phyloP scores from a whole-genome alignment of 805 yeast species.

The Saccharomyces jurei region DNA sequence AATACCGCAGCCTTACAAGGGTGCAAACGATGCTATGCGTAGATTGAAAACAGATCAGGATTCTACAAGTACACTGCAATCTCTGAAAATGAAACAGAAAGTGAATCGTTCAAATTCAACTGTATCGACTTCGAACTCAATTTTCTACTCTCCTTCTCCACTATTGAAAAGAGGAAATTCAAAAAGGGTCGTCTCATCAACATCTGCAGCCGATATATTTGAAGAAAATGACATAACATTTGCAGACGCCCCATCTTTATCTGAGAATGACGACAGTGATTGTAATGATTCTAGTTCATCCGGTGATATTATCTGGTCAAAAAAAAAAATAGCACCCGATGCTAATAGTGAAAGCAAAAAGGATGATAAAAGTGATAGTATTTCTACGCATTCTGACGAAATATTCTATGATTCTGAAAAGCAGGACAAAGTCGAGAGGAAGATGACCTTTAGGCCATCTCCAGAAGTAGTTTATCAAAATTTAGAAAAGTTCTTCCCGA shows the following conservation, averaged over 20 bases:
- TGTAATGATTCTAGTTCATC: conserved; percentile 23
- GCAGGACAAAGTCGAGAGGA: conserved; percentile 12
- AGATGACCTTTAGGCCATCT: conserved; percentile 84
- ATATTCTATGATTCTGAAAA: conserved; percentile 3
- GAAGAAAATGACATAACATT: conserved; percentile 67
- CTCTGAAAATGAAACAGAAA: conserved; percentile 11
- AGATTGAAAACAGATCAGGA: conserved; percentile 8
- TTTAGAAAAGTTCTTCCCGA: conserved; percentile 85
- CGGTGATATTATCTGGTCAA: conserved; percentile 22
- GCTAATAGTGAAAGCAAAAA: neutral
- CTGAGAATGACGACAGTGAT: conserved; percentile 42
- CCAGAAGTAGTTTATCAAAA: conserved; percentile 89
- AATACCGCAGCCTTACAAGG: conserved; percentile 37
- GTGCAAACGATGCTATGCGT: conserved; percentile 15
- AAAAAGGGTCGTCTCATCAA: conserved; percentile 29
- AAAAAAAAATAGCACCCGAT: neutral
- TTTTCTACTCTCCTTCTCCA: conserved; percentile 21
- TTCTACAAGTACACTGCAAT: conserved; percentile 4
- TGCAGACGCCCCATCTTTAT: conserved; percentile 59
- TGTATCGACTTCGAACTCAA: conserved; percentile 8
- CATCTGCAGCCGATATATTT: conserved; percentile 44
- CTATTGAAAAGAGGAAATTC: conserved; percentile 25
- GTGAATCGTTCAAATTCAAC: conserved; percentile 17
- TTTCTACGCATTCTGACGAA: conserved; percentile 6
- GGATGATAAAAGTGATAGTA: neutral